Conservation (phyloP, 108 stramenopile species). For the Fistulifera pelliculosa region DNA sequence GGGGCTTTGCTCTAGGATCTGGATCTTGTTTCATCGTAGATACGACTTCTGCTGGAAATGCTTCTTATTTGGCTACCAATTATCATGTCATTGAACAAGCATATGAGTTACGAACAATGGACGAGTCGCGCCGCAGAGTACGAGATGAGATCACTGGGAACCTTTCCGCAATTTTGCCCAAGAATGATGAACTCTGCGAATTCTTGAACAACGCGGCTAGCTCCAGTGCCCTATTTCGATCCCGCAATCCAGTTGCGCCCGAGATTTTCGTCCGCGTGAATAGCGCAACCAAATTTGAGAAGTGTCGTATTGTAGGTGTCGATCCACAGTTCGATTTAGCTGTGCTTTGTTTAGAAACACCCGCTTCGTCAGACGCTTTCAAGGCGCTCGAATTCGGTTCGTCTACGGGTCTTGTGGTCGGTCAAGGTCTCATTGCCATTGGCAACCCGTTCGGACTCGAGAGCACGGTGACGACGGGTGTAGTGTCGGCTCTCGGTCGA, state of each 20-base stretch:
- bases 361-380: neutral
- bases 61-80: constrained; percentile 87
- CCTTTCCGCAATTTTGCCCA: constrained; percentile 7
- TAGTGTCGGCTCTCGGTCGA: constrained; percentile 82
- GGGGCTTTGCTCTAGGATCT: constrained; percentile 36
- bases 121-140: neutral
- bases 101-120: constrained; percentile 20
- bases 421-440: constrained; percentile 83
- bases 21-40: constrained; percentile 73
- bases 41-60: neutral
- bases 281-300: constrained; percentile 21
- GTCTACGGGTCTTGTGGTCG: constrained; percentile 64
- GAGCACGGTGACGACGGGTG: constrained; percentile 65
- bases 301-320: constrained; percentile 64
- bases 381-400: constrained; percentile 32
- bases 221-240: neutral
- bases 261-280: constrained; percentile 37
- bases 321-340: constrained; percentile 85
- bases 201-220: neutral
- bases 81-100: constrained; percentile 78
- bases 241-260: neutral
- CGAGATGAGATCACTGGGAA: constrained; percentile 18
- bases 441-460: constrained; percentile 90
- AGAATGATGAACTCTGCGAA: neutral
- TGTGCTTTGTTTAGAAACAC: constrained; percentile 31